Evolutionary conservation across 2,329 filamentous ascomycete genomes (phyloP).

Genomic region (Aplosporella prunicola): DNA sequence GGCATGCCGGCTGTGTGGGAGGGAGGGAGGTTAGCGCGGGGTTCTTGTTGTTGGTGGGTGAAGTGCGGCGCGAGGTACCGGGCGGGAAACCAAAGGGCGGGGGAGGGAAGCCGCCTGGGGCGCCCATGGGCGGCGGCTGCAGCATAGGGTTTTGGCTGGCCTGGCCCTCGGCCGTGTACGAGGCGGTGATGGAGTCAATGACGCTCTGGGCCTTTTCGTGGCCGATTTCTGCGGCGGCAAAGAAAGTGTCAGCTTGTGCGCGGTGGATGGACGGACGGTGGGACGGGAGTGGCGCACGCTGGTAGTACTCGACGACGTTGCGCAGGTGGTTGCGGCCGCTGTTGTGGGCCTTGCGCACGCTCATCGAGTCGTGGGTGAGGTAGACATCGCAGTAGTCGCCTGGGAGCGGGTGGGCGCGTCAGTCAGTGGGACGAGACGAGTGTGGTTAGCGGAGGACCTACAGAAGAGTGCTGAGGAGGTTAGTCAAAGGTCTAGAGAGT

Average conservation of each 20-base stretch:
- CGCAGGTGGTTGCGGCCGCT: slow-evolving; percentile 90
- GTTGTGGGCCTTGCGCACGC: slow-evolving; percentile 97
- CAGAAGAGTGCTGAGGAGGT: slow-evolving; percentile 55
- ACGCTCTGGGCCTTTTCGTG: slow-evolving; percentile 98
- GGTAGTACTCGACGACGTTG: slow-evolving; percentile 98
- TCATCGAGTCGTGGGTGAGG: slow-evolving; percentile 99
- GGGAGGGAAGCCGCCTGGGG: slow-evolving; percentile 33
- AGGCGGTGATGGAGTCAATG: slow-evolving; percentile 94
- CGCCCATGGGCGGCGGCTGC: slow-evolving; percentile 28
- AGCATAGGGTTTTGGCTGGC: slow-evolving; percentile 78
- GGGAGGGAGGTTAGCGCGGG: too few relatives aligned
- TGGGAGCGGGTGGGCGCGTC: slow-evolving; percentile 20
- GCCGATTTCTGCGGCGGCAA: slow-evolving; percentile 66
- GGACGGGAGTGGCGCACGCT: slow-evolving; percentile 50
- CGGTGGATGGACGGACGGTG: slow-evolving; percentile 6
- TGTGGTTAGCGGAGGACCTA: slow-evolving; percentile 31
- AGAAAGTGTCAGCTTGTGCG: too few relatives aligned
- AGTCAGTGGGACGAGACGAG: slow-evolving; percentile 14
- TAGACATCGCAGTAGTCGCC: slow-evolving; percentile 99
- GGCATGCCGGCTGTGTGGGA: slow-evolving; percentile 20
- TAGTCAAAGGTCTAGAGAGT: slow-evolving; percentile 14
- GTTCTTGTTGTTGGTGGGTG: slow-evolving; percentile 3
- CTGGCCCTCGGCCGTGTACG: slow-evolving; percentile 90
- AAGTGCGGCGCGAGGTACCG: slow-evolving; percentile 31
- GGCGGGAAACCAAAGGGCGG: slow-evolving; percentile 57